Conservation (phyloP, 169 alveolate species). For the Theileria parva region DNA sequence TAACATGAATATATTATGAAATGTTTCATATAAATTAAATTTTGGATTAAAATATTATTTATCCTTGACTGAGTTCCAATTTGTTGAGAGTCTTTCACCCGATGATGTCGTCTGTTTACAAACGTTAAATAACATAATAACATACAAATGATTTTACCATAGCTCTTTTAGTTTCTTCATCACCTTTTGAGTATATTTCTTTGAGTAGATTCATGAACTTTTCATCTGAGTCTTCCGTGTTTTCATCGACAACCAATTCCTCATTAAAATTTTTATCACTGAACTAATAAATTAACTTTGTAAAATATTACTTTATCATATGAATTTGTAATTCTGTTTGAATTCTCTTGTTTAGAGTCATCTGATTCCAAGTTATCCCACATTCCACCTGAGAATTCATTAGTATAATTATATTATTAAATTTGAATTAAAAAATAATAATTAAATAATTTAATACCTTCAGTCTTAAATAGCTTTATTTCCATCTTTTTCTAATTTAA, state of each 20-base stretch:
- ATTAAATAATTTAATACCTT: neutral
- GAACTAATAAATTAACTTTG: conserved; percentile 6
- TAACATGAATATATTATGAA: neutral
- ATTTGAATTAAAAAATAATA: neutral
- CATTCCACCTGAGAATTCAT: conserved; percentile 31
- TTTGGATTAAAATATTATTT: neutral
- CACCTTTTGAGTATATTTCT: conserved; percentile 55
- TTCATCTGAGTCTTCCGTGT: conserved; percentile 3
- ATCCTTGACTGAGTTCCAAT: conserved; percentile 49
- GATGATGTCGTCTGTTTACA: conserved; percentile 34
- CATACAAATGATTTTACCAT: conserved; percentile 62
- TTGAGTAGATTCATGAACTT: conserved; percentile 22
- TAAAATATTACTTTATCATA: conserved; percentile 5
- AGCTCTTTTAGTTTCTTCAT: conserved; percentile 56
- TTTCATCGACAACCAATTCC: conserved; percentile 5
- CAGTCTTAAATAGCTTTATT: conserved; percentile 10
- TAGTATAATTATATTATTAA: neutral
- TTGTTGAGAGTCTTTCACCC: conserved; percentile 38
- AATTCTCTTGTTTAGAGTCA: neutral
- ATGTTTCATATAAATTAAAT: neutral
- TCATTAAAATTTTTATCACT: conserved; percentile 19
- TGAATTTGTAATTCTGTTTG: neutral
- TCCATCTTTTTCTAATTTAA: conserved; percentile 35
- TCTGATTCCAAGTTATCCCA: conserved; percentile 29
- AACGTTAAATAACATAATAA: neutral